Evolutionary conservation across 495 filamentous ascomycete species (phyloP).

Genomic region (Tuber aestivum): DNA sequence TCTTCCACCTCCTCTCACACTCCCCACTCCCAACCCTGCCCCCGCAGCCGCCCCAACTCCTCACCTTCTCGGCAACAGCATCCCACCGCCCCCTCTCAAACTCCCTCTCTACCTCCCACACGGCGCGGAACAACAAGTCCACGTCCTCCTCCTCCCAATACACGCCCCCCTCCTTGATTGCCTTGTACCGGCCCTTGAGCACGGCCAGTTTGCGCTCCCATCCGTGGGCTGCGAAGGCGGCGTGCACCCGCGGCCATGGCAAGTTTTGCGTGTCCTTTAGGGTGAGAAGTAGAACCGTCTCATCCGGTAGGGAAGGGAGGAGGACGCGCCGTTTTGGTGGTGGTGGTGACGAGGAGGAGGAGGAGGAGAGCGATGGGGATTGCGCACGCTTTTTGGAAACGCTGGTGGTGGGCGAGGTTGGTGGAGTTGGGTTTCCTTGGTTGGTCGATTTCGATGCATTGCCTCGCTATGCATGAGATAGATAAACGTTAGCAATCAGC

Average conservation of each 20-base stretch:
- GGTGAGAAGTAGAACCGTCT: constrained; percentile 18
- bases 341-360: neutral
- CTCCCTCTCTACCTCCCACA: constrained; percentile 26
- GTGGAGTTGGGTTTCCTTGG: neutral
- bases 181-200: constrained; percentile 28
- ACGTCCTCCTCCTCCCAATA: constrained; percentile 35
- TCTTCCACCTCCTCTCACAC: constrained; percentile 31
- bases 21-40: constrained; percentile 23
- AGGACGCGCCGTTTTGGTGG: neutral
- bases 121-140: constrained; percentile 27
- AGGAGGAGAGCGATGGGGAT: neutral
- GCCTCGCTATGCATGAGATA: too few relatives aligned
- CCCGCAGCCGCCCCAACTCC: constrained; percentile 10
- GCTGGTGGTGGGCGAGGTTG: neutral
- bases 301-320: constrained; percentile 7
- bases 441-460: too few relatives aligned
- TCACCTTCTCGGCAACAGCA: constrained; percentile 21
- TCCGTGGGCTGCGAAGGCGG: constrained; percentile 19
- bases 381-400: neutral
- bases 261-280: constrained; percentile 25
- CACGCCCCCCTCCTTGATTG: constrained; percentile 23
- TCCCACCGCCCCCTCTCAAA: constrained; percentile 27
- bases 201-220: constrained; percentile 17
- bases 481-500: too few relatives aligned
- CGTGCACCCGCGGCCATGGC: constrained; percentile 20